Evolutionary conservation across 2,329 filamentous ascomycete species (phyloP), one percentile per base, ranked within the genome.

Genomic region (Xylariaceae sp.): DNA sequence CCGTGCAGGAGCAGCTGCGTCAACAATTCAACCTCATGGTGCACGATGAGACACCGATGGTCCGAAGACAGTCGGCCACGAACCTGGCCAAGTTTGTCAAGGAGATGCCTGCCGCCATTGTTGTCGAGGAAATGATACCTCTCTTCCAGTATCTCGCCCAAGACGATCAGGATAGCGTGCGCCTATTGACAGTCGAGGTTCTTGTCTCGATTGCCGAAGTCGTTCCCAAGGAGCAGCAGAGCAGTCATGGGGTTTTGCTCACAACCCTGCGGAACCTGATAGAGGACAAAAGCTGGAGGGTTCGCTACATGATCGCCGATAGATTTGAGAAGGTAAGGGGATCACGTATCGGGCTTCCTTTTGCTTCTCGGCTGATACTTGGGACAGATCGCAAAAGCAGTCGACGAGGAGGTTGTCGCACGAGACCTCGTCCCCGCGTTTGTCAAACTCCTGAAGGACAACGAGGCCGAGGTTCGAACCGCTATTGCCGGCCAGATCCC

Each of bases 221-320:
- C 38, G 89, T 98, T 19, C 92, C 92, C 40, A 96, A 96, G 65
- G 92, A 96, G 62, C 89, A 98, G 60, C 92, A 98, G 63, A 82
- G 87, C 29, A 95, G 89, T 63, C 90, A 96, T 55, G 92, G 90
- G 33, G 87, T 96, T 36, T 68, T 98, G 37, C 70, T 98, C 53
- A 90, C 86, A 32, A 88, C 90, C 29, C 67, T 98, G 54, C 82
- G 92, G 52, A 94, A 78, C 64, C 65, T 98, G 55, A 96, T 98
- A 64, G 92, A 95, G 55, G 92, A 98, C 61, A 98, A 96, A 77
- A 96, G 92, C 67, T 98, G 92, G 92, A 80, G 92, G 55, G 92
- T 98, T 40, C 79, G 92, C 58, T 98, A 96, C 64, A 98, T 98
- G 92, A 92, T 98, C 51, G 92, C 92, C 31, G 92, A 98, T 62